phyloP scores from a whole-genome alignment of 768 basidiomycete genomes.

The Hypholoma fasciculare region DNA sequence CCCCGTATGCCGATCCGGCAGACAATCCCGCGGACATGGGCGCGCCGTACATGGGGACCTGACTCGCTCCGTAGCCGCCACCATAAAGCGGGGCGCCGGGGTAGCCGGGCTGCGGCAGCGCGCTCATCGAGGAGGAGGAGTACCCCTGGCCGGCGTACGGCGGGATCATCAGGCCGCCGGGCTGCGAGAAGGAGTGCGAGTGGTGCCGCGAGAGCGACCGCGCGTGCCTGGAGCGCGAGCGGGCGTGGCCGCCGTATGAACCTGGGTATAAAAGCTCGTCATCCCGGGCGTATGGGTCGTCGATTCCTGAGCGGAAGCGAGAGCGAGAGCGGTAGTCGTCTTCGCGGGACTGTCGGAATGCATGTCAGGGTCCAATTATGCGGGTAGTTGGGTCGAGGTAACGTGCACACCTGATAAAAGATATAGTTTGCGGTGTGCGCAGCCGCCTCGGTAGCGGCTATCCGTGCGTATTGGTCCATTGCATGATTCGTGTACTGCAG shows the following conservation, averaged over 20 bases:
- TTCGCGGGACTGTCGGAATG: constrained; percentile 30
- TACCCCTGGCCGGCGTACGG: constrained; percentile 22
- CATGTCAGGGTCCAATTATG: background rate
- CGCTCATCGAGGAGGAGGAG: constrained; percentile 16
- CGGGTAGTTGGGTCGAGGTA: background rate
- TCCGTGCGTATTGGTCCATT: constrained; percentile 45
- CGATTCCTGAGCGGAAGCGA: constrained; percentile 26
- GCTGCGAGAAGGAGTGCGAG: constrained; percentile 26
- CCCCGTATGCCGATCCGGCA: constrained; percentile 17
- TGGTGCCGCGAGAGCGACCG: constrained; percentile 40
- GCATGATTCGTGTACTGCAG: constrained; percentile 49
- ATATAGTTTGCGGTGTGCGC: constrained; percentile 66
- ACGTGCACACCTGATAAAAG: constrained; percentile 49
- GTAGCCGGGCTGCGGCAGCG: constrained; percentile 21
- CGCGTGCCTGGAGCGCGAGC: constrained; percentile 29
- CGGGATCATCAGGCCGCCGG: constrained; percentile 11
- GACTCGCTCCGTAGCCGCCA: constrained; percentile 23
- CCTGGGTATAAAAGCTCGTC: constrained; percentile 27
- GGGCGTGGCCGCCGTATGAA: constrained; percentile 22
- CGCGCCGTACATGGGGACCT: constrained; percentile 23
- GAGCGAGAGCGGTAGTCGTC: constrained; percentile 38
- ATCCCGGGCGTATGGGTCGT: constrained; percentile 41
- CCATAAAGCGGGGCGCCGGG: constrained; percentile 2
- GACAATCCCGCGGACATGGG: constrained; percentile 15
- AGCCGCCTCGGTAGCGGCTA: constrained; percentile 60